Percentiles rank a stretch among this genome's conserved stretches.
These are phyloP conservation scores for Nothophaeocryptopus gaeumannii DNA, from an alignment of 2,329 filamentous ascomycete species.

Conservation along the genomic window DNA sequence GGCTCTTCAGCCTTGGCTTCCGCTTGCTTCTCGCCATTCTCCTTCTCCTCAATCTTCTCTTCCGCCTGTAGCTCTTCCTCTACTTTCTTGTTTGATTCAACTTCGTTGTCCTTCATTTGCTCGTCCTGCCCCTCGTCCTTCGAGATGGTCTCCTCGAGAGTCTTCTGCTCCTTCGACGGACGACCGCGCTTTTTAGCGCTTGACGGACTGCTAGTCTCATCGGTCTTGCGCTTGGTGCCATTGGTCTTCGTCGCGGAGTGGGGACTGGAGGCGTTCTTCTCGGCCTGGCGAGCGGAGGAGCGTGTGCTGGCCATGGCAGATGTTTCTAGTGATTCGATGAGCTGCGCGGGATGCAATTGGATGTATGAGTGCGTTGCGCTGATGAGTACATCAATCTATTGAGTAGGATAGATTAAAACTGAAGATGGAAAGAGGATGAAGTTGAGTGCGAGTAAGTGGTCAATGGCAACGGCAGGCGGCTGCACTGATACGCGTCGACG, in stretches of 20 bases:
- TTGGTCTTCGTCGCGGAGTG: constrained; percentile 3
- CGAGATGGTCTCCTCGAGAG: constrained; percentile 49
- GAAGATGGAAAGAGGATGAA: too few species aligned
- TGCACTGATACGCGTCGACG: too few species aligned
- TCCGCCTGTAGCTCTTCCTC: constrained; percentile 29
- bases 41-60: constrained; percentile 23
- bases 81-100: constrained; percentile 13
- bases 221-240: constrained; percentile 18
- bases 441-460: too few species aligned
- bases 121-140: constrained; percentile 25
- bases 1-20: constrained; percentile 7
- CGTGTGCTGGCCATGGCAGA: constrained; percentile 12
- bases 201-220: constrained; percentile 26
- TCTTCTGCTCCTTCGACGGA: constrained; percentile 48
- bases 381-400: too few species aligned
- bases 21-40: constrained; percentile 11
- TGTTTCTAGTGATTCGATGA: not conserved
- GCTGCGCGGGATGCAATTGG: too few species aligned
- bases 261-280: constrained; percentile 6
- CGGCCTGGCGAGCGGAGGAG: constrained; percentile 10
- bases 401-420: too few species aligned
- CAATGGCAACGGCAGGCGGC: too few species aligned
- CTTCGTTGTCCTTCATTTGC: constrained; percentile 29
- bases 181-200: constrained; percentile 43
- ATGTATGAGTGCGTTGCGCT: too few species aligned